Percentiles rank a stretch among this genome's conserved stretches.
phyloP scores from a whole-genome alignment of 768 basidiomycete genomes.

The Hericium erinaceus region DNA sequence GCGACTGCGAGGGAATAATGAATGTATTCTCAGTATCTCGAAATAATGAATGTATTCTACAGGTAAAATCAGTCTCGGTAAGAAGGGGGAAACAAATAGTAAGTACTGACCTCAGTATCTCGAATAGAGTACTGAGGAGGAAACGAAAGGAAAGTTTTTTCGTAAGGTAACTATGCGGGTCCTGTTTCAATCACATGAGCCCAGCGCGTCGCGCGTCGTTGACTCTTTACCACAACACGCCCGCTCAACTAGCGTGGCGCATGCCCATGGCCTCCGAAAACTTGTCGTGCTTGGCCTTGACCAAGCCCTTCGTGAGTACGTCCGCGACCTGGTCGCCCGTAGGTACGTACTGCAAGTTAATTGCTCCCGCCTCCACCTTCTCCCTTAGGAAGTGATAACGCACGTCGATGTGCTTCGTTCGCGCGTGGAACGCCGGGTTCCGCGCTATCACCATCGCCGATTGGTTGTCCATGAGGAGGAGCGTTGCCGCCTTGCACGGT shows the following conservation, averaged over 20 bases:
- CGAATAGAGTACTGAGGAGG: too few species aligned
- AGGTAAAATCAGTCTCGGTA: too few species aligned
- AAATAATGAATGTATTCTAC: too few species aligned
- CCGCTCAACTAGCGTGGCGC: not conserved
- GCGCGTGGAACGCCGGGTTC: conserved; percentile 21
- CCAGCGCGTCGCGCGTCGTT: too few species aligned
- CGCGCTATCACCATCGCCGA: conserved; percentile 23
- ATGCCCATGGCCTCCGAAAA: not conserved
- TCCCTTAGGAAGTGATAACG: not conserved
- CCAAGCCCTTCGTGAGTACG: not conserved
- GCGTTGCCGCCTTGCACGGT: conserved; percentile 9
- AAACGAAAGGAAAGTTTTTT: too few species aligned
- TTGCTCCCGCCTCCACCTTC: not conserved
- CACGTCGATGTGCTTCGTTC: conserved; percentile 28
- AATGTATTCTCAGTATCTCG: too few species aligned
- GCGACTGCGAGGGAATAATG: too few species aligned
- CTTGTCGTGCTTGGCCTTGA: not conserved
- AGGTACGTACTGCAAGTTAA: not conserved
- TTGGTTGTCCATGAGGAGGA: conserved; percentile 28
- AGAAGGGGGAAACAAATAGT: too few species aligned
- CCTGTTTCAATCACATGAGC: too few species aligned
- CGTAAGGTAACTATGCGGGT: too few species aligned
- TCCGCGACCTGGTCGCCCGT: not conserved
- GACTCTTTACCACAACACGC: not conserved
- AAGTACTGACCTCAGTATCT: too few species aligned